Evolutionary conservation across 2,329 filamentous ascomycete genomes (phyloP).

Genomic region (Microdochium trichocladiopsis): DNA sequence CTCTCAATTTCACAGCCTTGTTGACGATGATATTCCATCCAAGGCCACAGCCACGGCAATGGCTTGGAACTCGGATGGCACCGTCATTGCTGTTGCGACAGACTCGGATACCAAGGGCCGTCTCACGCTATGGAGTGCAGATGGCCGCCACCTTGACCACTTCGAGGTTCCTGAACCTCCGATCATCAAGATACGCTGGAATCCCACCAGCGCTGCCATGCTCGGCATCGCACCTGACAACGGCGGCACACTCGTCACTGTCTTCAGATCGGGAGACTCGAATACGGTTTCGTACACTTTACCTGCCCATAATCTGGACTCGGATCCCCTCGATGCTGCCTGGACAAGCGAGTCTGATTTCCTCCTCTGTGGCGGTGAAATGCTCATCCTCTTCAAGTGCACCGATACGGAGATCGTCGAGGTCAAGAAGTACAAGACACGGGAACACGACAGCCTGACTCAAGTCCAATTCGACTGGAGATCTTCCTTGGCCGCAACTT

Average conservation of each 20-base stretch:
- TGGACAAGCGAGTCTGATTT: conserved; percentile 56
- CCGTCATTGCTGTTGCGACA: conserved; percentile 49
- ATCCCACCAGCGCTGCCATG: conserved; percentile 45
- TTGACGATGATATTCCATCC: conserved; percentile 45
- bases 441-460: conserved; percentile 44
- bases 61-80: conserved; percentile 53
- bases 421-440: conserved; percentile 42
- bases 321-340: conserved; percentile 47
- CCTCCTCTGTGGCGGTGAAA: conserved; percentile 49
- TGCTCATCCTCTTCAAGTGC: conserved; percentile 41
- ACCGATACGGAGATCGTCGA: conserved; percentile 37
- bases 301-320: conserved; percentile 39
- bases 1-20: conserved; percentile 37
- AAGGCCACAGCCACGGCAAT: conserved; percentile 50
- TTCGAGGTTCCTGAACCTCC: conserved; percentile 54
- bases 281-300: conserved; percentile 41
- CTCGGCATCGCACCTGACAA: conserved; percentile 51
- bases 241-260: conserved; percentile 45
- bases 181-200: conserved; percentile 56
- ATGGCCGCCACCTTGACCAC: conserved; percentile 43
- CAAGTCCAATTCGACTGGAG: conserved; percentile 49
- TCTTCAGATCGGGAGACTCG: conserved; percentile 38
- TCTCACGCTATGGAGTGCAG: conserved; percentile 48
- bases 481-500: conserved; percentile 48
- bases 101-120: conserved; percentile 45